Evolutionary conservation across 441 rosid genomes (phyloP).

Genomic region (Gossypium trilobum): DNA sequence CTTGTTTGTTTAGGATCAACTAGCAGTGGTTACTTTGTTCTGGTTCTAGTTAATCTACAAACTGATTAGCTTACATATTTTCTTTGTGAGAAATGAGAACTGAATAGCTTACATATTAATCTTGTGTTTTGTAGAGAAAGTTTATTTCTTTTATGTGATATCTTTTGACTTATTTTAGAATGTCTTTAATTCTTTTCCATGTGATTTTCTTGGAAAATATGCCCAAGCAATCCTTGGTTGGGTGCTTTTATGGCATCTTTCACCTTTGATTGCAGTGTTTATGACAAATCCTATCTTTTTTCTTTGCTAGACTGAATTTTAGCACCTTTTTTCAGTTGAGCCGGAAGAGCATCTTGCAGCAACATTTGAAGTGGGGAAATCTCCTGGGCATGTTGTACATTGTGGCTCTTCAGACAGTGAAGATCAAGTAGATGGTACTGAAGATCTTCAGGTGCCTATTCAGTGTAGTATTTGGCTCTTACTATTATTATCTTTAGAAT

Average conservation of each 20-base stretch:
- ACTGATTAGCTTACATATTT: background rate
- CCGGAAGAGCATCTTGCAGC: constrained; percentile 27
- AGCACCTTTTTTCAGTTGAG: constrained; percentile 29
- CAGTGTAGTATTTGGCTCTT: background rate
- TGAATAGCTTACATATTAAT: background rate
- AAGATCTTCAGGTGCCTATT: constrained; percentile 44
- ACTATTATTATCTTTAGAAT: background rate
- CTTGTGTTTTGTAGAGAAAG: background rate
- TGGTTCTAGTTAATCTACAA: background rate
- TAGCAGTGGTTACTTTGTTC: background rate
- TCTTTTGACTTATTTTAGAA: background rate
- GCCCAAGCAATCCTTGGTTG: background rate
- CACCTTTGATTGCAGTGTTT: background rate
- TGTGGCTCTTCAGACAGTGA: constrained; percentile 37
- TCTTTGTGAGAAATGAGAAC: background rate
- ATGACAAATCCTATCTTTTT: background rate
- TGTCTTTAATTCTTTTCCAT: background rate
- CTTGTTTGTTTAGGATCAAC: background rate
- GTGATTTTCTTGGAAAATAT: background rate
- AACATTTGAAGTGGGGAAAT: constrained; percentile 31
- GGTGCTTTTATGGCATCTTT: constrained; percentile 1
- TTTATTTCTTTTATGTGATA: background rate
- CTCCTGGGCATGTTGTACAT: constrained; percentile 32
- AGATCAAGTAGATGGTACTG: constrained; percentile 34
- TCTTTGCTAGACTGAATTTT: constrained; percentile 17